A percentile compares a stretch with the other conserved stretches of the same genome.
Evolutionary conservation across 768 basidiomycete genomes (phyloP).

Genomic region (Cantharellus cinnabarinus): DNA sequence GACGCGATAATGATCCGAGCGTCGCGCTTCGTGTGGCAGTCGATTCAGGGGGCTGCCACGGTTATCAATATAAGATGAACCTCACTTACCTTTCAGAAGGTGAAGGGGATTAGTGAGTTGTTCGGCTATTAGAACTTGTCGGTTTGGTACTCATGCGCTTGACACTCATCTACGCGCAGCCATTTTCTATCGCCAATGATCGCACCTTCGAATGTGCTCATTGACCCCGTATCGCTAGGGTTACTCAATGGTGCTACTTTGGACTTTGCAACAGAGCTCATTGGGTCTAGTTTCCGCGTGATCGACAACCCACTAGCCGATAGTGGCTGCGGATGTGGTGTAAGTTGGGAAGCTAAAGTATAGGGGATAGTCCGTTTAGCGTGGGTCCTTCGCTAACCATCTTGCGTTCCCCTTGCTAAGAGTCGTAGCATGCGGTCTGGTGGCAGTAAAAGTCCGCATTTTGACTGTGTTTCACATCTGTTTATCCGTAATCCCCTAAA

Average conservation of each 20-base stretch:
- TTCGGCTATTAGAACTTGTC: background rate
- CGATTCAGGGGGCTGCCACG: constrained; percentile 91
- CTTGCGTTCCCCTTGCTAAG: too few relatives aligned
- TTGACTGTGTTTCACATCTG: too few relatives aligned
- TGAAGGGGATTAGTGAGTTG: background rate
- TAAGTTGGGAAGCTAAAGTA: constrained; percentile 77
- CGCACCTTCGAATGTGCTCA: constrained; percentile 52
- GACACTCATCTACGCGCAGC: constrained; percentile 18
- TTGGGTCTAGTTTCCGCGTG: constrained; percentile 77
- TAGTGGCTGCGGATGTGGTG: constrained; percentile 87
- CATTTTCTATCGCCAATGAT: constrained; percentile 52
- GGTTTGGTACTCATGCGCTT: constrained; percentile 2
- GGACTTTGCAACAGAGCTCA: constrained; percentile 85
- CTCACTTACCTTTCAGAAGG: constrained; percentile 24
- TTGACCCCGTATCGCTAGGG: constrained; percentile 70
- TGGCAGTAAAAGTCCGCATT: too few relatives aligned
- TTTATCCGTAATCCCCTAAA: too few relatives aligned
- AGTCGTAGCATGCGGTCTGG: too few relatives aligned
- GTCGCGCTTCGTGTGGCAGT: constrained; percentile 66
- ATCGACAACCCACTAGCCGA: constrained; percentile 77
- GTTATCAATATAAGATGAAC: constrained; percentile 89
- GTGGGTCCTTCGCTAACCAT: too few relatives aligned
- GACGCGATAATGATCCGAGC: constrained; percentile 37
- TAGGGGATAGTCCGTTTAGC: constrained; percentile 5
- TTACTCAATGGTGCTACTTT: constrained; percentile 77